These are phyloP conservation scores for Eucalyptus coolabah DNA, from an alignment of 345 rosid genomes.

Conservation along the genomic window DNA sequence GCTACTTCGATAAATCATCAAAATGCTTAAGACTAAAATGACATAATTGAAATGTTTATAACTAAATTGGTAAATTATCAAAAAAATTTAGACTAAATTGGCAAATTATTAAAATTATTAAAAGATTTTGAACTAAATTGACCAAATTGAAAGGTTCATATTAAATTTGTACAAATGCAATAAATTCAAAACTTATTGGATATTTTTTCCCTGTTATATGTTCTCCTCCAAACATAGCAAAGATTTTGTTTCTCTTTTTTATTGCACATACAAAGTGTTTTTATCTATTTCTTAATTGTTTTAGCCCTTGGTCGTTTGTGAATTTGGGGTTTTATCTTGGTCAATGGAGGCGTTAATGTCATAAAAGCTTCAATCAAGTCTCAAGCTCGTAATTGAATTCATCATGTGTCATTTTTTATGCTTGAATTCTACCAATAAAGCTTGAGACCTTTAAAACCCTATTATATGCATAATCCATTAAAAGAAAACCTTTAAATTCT, in stretches of 20 bases:
- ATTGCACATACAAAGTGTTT: not conserved
- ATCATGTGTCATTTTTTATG: not conserved
- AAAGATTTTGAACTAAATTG: too few species aligned
- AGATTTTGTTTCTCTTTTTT: not conserved
- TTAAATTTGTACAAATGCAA: too few species aligned
- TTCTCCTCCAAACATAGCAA: not conserved
- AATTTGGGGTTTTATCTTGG: not conserved
- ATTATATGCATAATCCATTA: not conserved
- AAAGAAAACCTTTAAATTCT: not conserved
- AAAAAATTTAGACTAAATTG: fast-evolving
- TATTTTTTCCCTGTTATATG: not conserved
- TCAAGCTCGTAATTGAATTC: not conserved
- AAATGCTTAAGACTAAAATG: too few species aligned
- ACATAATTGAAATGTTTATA: fast-evolving
- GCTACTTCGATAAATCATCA: too few species aligned
- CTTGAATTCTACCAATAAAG: not conserved
- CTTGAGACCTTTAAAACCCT: not conserved
- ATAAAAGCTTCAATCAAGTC: not conserved
- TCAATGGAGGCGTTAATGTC: not conserved
- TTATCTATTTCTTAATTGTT: not conserved
- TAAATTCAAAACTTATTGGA: not conserved
- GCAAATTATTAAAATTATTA: too few species aligned
- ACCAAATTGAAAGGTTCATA: fast-evolving
- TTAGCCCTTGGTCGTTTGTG: not conserved
- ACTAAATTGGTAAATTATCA: too few species aligned